Conservation (phyloP, 768 basidiomycete species). For the Mycena alexandri region DNA sequence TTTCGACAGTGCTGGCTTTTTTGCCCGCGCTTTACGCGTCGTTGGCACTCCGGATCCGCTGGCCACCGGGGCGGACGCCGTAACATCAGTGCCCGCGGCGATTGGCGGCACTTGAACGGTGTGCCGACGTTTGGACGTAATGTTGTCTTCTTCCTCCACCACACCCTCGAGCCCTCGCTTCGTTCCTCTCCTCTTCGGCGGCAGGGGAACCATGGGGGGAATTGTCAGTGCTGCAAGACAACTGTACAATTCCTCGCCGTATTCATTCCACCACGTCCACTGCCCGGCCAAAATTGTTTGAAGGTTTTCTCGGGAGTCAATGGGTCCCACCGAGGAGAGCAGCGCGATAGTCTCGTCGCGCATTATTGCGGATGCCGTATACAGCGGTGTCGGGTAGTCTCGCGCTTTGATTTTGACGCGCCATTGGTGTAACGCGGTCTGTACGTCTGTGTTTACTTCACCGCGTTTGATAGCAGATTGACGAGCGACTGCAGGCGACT, state of each 20-base stretch:
- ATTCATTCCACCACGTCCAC: slow-evolving; percentile 40
- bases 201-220: not conserved
- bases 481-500: not conserved
- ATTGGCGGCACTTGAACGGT: not conserved
- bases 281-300: slow-evolving; percentile 29
- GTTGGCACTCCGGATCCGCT: too few species aligned
- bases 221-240: not conserved
- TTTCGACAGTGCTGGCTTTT: too few species aligned
- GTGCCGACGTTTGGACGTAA: not conserved
- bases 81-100: not conserved
- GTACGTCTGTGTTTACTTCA: slow-evolving; percentile 18
- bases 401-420: slow-evolving; percentile 20
- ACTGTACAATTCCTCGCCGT: slow-evolving; percentile 17
- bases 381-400: slow-evolving; percentile 32
- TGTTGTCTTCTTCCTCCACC: not conserved
- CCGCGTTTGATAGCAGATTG: slow-evolving; percentile 32
- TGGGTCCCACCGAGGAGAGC: slow-evolving; percentile 39
- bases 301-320: slow-evolving; percentile 10
- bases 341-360: slow-evolving; percentile 27
- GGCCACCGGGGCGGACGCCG: too few species aligned
- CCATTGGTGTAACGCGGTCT: slow-evolving; percentile 27
- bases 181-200: not conserved
- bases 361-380: slow-evolving; percentile 32
- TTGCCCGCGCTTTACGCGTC: too few species aligned
- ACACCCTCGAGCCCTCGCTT: not conserved